Evolutionary conservation across 164 flowering plant genomes (phyloP), one percentile per base, ranked within the genome.

Genomic region (Berberis thunbergii): DNA sequence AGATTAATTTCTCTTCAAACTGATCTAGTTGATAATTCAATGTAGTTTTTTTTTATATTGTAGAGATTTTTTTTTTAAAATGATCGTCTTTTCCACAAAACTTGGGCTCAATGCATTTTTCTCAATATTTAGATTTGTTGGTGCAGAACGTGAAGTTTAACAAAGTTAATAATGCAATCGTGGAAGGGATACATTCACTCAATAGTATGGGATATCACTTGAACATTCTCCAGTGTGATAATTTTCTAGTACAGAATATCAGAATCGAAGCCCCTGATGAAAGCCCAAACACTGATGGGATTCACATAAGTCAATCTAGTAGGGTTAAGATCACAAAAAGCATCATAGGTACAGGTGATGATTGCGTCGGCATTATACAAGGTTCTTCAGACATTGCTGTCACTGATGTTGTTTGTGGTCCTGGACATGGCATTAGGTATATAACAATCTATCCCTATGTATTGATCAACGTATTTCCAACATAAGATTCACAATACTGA

Each of bases 341-440:
- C 42, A 2, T 49, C 12, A 62, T 62, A 4, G 54, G 64, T 11
- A 62, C 64, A 2, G 64, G 64, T 41, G 64, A 62, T 40, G 64
- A 62, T 40, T 62, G 64, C 45, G 12, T 62, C 6, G 49, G 56
- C 4, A 26, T 62, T 8, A 49, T 49, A 4, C 54, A 52, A 50
- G 64, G 64, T 42, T 26, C 26, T 11, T 39, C 8, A 43, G 26
- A 49, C 45, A 11, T 62, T 12, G 1, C 8, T 39, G 50, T 62
- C 3, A 3, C 56, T 4, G 54, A n/a, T 11, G 54, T 62, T 49
- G 41, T 4, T 10, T 62, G 64, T 50, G 64, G 64, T 8, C 64
- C 64, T 49, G 64, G 64, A 10, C 64, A 62, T 41, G 64, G 64
- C 43, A 62, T 62, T 41, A 62, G 64, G 64, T 62, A 60, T 26